These are phyloP conservation scores for Phytophthora europaea DNA, from an alignment of 352 stramenopile genomes.

Conservation along the genomic window DNA sequence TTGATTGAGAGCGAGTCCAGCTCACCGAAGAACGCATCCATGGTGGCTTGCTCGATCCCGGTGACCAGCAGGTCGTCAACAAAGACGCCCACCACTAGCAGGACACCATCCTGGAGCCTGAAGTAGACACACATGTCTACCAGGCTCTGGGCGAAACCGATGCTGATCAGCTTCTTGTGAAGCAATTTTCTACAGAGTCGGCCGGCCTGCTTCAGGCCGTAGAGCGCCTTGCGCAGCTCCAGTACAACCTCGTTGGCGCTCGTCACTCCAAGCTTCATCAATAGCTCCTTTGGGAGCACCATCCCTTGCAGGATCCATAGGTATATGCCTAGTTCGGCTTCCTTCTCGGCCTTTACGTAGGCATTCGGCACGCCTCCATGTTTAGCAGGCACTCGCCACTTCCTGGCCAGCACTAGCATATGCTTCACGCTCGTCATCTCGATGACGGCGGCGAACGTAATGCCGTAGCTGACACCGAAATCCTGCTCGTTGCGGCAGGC, in stretches of 20 bases:
- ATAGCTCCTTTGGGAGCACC: conserved; percentile 10
- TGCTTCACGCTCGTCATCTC: conserved; percentile 33
- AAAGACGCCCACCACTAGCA: conserved; percentile 28
- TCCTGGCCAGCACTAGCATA: conserved; percentile 16
- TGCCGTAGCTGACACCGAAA: conserved; percentile 15
- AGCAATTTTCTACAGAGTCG: conserved; percentile 35
- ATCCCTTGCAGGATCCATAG: conserved; percentile 30
- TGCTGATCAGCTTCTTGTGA: conserved; percentile 15
- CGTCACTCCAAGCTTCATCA: conserved; percentile 12
- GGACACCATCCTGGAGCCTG: background rate
- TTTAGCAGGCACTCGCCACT: conserved; percentile 18
- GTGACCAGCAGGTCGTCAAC: conserved; percentile 34
- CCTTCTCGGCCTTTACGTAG: conserved; percentile 33
- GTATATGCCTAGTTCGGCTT: conserved; percentile 31
- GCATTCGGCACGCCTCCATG: conserved; percentile 42
- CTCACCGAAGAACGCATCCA: conserved; percentile 25
- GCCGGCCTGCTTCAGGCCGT: conserved; percentile 42
- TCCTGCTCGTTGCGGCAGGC: conserved; percentile 31
- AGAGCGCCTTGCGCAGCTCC: conserved; percentile 30
- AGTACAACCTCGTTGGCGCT: conserved; percentile 18
- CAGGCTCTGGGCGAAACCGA: conserved; percentile 21
- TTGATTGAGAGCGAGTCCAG: conserved; percentile 35
- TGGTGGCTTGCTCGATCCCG: background rate
- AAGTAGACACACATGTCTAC: conserved; percentile 42
- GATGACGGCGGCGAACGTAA: conserved; percentile 35